phyloP scores from a whole-genome alignment of 2,329 filamentous ascomycete genomes.

The Fusarium setosum region DNA sequence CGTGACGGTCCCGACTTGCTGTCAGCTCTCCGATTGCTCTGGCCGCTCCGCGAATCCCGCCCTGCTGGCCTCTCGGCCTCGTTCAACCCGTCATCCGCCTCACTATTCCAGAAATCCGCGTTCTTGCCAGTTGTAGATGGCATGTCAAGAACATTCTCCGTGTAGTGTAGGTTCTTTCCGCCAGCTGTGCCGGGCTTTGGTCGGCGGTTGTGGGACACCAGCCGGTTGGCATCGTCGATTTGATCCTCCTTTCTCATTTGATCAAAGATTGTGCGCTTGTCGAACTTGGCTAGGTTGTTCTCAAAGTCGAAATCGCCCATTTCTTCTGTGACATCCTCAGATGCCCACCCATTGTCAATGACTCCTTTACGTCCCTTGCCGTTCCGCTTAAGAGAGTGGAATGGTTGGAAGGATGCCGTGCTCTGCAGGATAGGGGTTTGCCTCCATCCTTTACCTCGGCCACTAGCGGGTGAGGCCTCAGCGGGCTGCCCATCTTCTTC shows the following conservation, averaged over 20 bases:
- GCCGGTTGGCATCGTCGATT: constrained; percentile 87
- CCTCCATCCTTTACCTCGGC: constrained; percentile 66
- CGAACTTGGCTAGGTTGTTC: constrained; percentile 90
- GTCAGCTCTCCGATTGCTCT: constrained; percentile 62
- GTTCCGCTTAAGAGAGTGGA: constrained; percentile 69
- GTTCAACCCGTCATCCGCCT: constrained; percentile 71
- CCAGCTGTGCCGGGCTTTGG: constrained; percentile 76
- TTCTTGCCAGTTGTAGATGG: constrained; percentile 55
- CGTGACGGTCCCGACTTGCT: constrained; percentile 61
- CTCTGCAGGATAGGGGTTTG: constrained; percentile 71
- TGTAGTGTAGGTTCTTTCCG: constrained; percentile 91
- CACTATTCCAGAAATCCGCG: constrained; percentile 78
- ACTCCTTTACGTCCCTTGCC: constrained; percentile 56
- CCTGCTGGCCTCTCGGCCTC: constrained; percentile 60
- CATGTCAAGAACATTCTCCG: constrained; percentile 88
- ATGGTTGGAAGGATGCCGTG: constrained; percentile 72
- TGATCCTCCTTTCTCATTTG: constrained; percentile 91
- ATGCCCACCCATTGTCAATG: constrained; percentile 87
- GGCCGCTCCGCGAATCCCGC: constrained; percentile 62
- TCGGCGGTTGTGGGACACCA: constrained; percentile 87
- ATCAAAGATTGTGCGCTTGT: constrained; percentile 91
- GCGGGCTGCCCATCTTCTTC: constrained; percentile 41
- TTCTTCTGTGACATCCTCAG: constrained; percentile 95
- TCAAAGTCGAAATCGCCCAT: constrained; percentile 96
- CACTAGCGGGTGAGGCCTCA: constrained; percentile 43